Base-by-base conservation (phyloP, 2,329 filamentous ascomycete species). In the Aspergillus glaucus region DNA sequence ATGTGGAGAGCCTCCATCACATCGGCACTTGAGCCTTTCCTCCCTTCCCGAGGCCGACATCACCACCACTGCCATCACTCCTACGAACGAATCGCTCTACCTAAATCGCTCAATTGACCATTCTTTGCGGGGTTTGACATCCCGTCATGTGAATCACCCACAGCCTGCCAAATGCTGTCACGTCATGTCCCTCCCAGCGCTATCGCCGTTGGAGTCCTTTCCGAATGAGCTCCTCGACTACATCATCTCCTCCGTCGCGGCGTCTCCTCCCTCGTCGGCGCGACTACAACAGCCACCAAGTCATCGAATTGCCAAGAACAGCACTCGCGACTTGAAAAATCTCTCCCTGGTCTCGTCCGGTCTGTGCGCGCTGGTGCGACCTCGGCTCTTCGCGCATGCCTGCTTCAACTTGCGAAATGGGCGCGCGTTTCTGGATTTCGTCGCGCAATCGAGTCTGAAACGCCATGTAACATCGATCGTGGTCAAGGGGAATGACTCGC, bases 171-270 rank as follows among this genome's bases (percentile, higher is more conserved):
- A 22, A 53, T 46, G 36, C 28, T 53, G 45, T 46, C 34, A 46
- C 19, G 58, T 47, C 42, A 56, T 57, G 54, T 47, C 56, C 45
- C 42, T 45, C 22, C n/a, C 42, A 44, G 48, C 21, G 45, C 43
- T 32, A 36, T 61, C 56, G 56, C 60, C 39, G 49, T 70, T 48
- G 55, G 67, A 44, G 55, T 50, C 19, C 63, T 73, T 87, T 17
- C 84, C 83, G 2, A 80, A 79, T 53, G 84, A 87, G 67, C 67
- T 87, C 42, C 66, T 85, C 19, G 63, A 76, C 46, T 71, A 79
- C 3, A 77, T 86, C 54, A 72, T 86, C 56, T 67, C 64, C n/a
- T 76, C 75, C 57, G 70, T 86, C 43, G 75, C 79, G 55, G 58
- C 58, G 0, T 61, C 71, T 2, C 72, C 79, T 8, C 76, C 77